Conservation (phyloP, 345 rosid species). For the Eutrema yunnanense region DNA sequence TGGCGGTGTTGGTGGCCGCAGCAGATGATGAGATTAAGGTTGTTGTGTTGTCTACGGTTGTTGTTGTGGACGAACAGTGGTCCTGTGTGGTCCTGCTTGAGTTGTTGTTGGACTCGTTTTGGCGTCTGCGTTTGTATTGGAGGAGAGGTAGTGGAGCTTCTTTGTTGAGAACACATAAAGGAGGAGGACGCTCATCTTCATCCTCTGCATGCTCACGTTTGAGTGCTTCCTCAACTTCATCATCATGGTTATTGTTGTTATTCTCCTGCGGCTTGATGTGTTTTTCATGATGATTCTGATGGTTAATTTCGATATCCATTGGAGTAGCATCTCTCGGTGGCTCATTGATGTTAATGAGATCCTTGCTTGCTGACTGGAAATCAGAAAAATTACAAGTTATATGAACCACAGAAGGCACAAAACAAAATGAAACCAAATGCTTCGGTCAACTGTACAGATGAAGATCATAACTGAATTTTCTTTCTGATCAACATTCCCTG, state of each 20-base stretch:
- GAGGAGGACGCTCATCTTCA: slow-evolving; percentile 40
- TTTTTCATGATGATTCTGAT: slow-evolving; percentile 1
- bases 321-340: slow-evolving; percentile 22
- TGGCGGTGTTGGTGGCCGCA: slow-evolving; percentile 56
- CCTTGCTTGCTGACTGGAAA: slow-evolving; percentile 24
- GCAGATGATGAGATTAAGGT: slow-evolving; percentile 28
- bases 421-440: not conserved
- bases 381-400: slow-evolving; percentile 35
- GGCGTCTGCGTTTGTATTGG: slow-evolving; percentile 75
- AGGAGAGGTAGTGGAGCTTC: slow-evolving; percentile 62
- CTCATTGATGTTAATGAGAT: slow-evolving; percentile 31
- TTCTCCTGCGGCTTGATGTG: not conserved
- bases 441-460: not conserved
- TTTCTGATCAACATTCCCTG: not conserved
- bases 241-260: not conserved
- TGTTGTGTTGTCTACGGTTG: slow-evolving; percentile 52
- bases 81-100: slow-evolving; percentile 58
- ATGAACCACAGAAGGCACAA: not conserved
- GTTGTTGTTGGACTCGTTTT: slow-evolving; percentile 49
- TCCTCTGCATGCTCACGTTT: slow-evolving; percentile 23
- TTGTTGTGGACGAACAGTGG: slow-evolving; percentile 63
- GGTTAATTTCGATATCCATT: slow-evolving; percentile 22
- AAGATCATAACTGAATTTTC: not conserved
- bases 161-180: slow-evolving; percentile 45
- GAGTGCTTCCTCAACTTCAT: slow-evolving; percentile 10